phyloP scores from a whole-genome alignment of 2,329 filamentous ascomycete genomes.

The Helotiales sp. region DNA sequence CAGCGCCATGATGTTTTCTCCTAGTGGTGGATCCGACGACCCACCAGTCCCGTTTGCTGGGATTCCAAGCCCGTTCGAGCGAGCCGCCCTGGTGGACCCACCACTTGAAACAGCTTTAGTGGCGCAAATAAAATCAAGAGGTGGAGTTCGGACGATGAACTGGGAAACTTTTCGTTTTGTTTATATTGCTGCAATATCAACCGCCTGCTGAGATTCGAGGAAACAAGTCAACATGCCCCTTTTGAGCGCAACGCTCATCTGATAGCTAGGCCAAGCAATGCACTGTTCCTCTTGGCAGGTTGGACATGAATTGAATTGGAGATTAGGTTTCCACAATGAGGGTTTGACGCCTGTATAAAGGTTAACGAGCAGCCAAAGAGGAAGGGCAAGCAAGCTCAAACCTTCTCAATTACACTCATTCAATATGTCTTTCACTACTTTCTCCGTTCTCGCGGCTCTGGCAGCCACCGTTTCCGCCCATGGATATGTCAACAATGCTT shows the following conservation, averaged over 20 bases:
- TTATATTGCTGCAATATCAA: conserved; percentile 11
- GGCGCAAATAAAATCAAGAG: conserved; percentile 11
- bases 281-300: not conserved
- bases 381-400: not conserved
- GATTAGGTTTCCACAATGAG: not conserved
- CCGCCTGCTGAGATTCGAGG: not conserved
- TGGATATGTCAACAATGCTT: conserved; percentile 34
- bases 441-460: conserved; percentile 25
- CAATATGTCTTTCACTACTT: conserved; percentile 17
- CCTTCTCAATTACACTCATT: conserved; percentile 5
- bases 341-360: not conserved
- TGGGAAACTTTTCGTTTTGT: conserved; percentile 7
- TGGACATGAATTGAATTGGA: conserved; percentile 14
- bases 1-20: not conserved
- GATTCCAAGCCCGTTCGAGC: not conserved
- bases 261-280: not conserved
- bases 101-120: conserved; percentile 15
- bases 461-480: conserved; percentile 26
- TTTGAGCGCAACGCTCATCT: not conserved
- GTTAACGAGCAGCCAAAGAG: not conserved
- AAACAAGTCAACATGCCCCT: not conserved
- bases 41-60: not conserved
- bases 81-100: not conserved
- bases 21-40: not conserved
- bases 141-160: not conserved